Evolutionary conservation across 192 early-diverging fungal species (phyloP).

Genomic region (Podila epigama): DNA sequence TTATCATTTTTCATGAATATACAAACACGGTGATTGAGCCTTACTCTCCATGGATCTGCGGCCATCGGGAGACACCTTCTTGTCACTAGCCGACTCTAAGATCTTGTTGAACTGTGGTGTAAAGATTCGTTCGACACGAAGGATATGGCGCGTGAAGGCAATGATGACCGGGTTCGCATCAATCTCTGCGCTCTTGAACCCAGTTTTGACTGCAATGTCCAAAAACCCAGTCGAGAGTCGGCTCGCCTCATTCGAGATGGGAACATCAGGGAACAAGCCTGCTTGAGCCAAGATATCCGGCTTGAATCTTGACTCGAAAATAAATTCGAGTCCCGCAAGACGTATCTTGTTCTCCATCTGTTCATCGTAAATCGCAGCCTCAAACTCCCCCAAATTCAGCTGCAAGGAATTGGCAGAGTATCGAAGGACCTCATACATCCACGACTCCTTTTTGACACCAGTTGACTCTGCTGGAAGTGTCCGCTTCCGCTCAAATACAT

Average conservation of each 20-base stretch:
- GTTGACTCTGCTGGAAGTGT: background rate
- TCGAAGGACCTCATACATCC: slow-evolving; percentile 28
- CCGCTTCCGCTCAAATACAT: slow-evolving; percentile 55
- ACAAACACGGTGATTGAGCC: too few species aligned
- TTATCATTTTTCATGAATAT: too few species aligned
- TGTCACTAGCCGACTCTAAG: slow-evolving; percentile 6
- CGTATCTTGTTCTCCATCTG: slow-evolving; percentile 57
- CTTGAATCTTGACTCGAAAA: slow-evolving; percentile 54
- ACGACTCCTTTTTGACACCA: slow-evolving; percentile 22
- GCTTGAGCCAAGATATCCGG: slow-evolving; percentile 17
- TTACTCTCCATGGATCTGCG: slow-evolving; percentile 40
- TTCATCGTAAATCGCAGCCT: slow-evolving; percentile 59
- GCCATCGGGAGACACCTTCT: slow-evolving; percentile 9
- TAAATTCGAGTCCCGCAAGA: slow-evolving; percentile 37
- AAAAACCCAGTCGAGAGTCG: slow-evolving; percentile 46
- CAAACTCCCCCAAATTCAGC: slow-evolving; percentile 48
- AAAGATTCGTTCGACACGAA: slow-evolving; percentile 63
- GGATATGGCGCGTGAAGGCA: slow-evolving; percentile 63
- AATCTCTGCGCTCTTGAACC: slow-evolving; percentile 49
- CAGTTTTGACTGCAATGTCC: slow-evolving; percentile 49
- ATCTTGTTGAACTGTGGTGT: slow-evolving; percentile 41
- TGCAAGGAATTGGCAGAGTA: slow-evolving; percentile 47
- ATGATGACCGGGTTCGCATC: slow-evolving; percentile 60
- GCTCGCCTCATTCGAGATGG: slow-evolving; percentile 11
- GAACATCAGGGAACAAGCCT: slow-evolving; percentile 11